Base-by-base conservation (phyloP, 768 basidiomycete species). In the Termitomyces eurrhizus region DNA sequence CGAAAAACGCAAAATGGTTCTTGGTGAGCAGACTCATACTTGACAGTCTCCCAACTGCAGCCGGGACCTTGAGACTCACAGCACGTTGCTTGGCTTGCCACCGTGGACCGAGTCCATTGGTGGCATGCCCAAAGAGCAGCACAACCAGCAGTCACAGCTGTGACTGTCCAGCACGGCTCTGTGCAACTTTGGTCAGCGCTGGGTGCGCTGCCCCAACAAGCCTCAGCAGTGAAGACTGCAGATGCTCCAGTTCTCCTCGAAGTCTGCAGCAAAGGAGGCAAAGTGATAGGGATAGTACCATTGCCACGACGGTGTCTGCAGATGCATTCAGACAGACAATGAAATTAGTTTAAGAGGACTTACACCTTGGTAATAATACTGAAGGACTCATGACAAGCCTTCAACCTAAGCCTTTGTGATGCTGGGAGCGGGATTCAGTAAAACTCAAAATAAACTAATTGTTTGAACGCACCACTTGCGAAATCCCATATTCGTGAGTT, bases 281-380 rank as follows among this genome's bases (percentile, higher is more conserved):
- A 97, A 99, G 74, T 99, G 97, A 68, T 90, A 95, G 1, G 97
- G 97, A 72, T 98, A 98, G 76, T 90, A 99, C 97, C 97, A 99
- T 69, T 95, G 87, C 96, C 96, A 98, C 3, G 95, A 97, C 4
- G 92, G 91, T 8, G 92, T 86, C 93, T 90, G 42, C 60, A 63
- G 52, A 68, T 68, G n/a, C 21, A 29, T 49, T 57, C 41, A 56
- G 44, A 36, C 33, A 21, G 13, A 16, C 12, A 9, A 45, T 37
- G 29, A 21, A 11, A 37, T 55, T 50, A 29, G 44, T 24, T 36
- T 39, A 21, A 14, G 5, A 42, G 26, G 46, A 61, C 86, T 62
- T 73, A 97, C 95, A 68, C 97, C 97, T 82, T 98, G 96, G 71
- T 98, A 99, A 71, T 99, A 98, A 73, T 99, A 99, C 61, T 89